Evolutionary conservation across 345 rosid species (phyloP).

Genomic region (Boechera retrofracta): DNA sequence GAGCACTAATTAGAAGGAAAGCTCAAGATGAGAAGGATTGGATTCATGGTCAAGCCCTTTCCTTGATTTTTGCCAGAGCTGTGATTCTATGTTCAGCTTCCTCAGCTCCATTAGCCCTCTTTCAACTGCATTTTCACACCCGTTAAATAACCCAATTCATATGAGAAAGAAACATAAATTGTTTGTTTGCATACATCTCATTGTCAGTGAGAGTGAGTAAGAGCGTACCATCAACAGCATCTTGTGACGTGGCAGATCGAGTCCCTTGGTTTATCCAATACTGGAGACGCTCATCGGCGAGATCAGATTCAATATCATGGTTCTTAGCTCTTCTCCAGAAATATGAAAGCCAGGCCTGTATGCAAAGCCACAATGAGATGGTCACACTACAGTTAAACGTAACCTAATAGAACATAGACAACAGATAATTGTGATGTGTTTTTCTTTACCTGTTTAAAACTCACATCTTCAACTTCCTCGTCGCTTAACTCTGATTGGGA

Average conservation of each 20-base stretch:
- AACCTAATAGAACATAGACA: neutral
- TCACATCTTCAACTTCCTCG: conserved; percentile 81
- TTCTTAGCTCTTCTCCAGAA: conserved; percentile 86
- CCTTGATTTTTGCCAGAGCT: conserved; percentile 74
- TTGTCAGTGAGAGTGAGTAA: conserved; percentile 16
- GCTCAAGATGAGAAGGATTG: conserved; percentile 47
- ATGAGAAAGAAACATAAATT: neutral
- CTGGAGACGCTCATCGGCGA: conserved; percentile 77
- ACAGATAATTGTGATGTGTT: neutral
- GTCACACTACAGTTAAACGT: conserved; percentile 1
- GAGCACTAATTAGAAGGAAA: conserved; percentile 45
- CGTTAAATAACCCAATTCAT: neutral
- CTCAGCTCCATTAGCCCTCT: conserved; percentile 80
- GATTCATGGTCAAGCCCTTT: conserved; percentile 55
- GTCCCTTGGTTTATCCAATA: conserved; percentile 66
- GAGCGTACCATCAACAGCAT: conserved; percentile 81
- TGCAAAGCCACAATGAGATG: conserved; percentile 11
- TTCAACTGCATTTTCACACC: conserved; percentile 59
- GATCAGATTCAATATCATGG: conserved; percentile 72
- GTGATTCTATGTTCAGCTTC: conserved; percentile 74
- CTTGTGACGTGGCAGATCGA: conserved; percentile 60
- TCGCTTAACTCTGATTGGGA: conserved; percentile 64
- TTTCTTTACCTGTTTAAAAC: conserved; percentile 74
- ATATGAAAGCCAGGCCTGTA: conserved; percentile 86
- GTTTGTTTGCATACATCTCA: neutral